Percentiles rank a stretch among this genome's conserved stretches.
These are phyloP conservation scores for Alternaria triticimaculans DNA, from an alignment of 2,329 filamentous ascomycete genomes.

Conservation along the genomic window DNA sequence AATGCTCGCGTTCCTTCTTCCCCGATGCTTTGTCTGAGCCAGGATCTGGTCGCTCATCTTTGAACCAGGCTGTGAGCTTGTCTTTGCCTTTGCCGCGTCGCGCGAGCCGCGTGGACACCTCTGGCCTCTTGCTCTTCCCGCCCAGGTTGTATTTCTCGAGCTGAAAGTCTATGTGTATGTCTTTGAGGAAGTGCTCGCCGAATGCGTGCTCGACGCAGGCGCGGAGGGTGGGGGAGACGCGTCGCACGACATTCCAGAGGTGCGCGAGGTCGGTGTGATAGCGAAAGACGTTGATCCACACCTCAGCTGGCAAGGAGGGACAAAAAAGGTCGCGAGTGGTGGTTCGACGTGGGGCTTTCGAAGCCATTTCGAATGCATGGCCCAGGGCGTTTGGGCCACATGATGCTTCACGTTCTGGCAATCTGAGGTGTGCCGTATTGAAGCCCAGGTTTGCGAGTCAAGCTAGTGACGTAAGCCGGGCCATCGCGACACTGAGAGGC, in stretches of 20 bases:
- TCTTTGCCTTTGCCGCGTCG: slow-evolving; percentile 20
- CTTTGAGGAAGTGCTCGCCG: slow-evolving; percentile 27
- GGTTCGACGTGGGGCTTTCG: not conserved
- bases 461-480: not conserved
- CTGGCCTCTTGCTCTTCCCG: slow-evolving; percentile 36
- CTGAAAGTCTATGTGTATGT: slow-evolving; percentile 35
- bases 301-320: slow-evolving; percentile 39
- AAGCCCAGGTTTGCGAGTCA: slow-evolving; percentile 1
- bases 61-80: slow-evolving; percentile 25
- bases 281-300: slow-evolving; percentile 45
- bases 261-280: slow-evolving; percentile 38
- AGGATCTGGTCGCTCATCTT: slow-evolving; percentile 16
- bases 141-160: slow-evolving; percentile 45
- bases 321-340: slow-evolving; percentile 14
- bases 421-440: not conserved
- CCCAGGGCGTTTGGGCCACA: not conserved
- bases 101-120: slow-evolving; percentile 29
- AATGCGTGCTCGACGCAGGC: slow-evolving; percentile 42
- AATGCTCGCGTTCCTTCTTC: slow-evolving; percentile 7
- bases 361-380: slow-evolving; percentile 1
- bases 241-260: slow-evolving; percentile 41
- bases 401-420: not conserved
- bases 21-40: not conserved
- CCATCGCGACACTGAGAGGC: not conserved
- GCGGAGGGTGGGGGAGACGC: slow-evolving; percentile 33